Evolutionary conservation across 768 basidiomycete species (phyloP).

Genomic region (Amanita rubescens): DNA sequence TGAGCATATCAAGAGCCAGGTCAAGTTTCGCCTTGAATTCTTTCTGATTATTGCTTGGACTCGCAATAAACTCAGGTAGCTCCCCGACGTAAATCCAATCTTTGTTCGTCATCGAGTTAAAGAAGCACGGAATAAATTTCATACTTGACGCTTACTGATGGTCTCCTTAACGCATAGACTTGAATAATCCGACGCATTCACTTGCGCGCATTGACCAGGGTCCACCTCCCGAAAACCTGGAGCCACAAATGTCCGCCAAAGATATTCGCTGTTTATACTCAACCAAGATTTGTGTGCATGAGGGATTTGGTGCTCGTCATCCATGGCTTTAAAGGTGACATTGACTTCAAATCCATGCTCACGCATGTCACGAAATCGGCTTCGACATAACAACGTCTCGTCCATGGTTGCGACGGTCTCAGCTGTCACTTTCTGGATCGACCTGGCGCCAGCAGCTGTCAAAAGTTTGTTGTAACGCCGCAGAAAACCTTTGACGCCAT

Average conservation of each 20-base stretch:
- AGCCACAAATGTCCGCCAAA: slow-evolving; percentile 25
- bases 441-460: slow-evolving; percentile 24
- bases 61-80: slow-evolving; percentile 21
- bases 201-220: slow-evolving; percentile 10
- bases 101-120: background rate
- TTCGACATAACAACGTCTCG: slow-evolving; percentile 15
- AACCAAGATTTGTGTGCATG: slow-evolving; percentile 34
- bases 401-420: slow-evolving; percentile 10
- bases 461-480: slow-evolving; percentile 25
- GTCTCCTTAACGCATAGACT: slow-evolving; percentile 16
- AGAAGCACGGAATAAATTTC: background rate
- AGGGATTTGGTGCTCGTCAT: slow-evolving; percentile 16
- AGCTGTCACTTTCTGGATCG: slow-evolving; percentile 13
- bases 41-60: slow-evolving; percentile 3
- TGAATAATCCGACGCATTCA: slow-evolving; percentile 3
- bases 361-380: slow-evolving; percentile 24
- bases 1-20: slow-evolving; percentile 8
- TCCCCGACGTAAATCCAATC: slow-evolving; percentile 5
- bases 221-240: slow-evolving; percentile 9
- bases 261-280: slow-evolving; percentile 24
- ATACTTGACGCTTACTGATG: background rate
- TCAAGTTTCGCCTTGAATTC: slow-evolving; percentile 8
- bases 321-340: slow-evolving; percentile 23
- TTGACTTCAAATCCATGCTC: slow-evolving; percentile 29
- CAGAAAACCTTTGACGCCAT: slow-evolving; percentile 28